Base-by-base conservation (phyloP, 148 eudicot species). In the Vaccinium darrowii region DNA sequence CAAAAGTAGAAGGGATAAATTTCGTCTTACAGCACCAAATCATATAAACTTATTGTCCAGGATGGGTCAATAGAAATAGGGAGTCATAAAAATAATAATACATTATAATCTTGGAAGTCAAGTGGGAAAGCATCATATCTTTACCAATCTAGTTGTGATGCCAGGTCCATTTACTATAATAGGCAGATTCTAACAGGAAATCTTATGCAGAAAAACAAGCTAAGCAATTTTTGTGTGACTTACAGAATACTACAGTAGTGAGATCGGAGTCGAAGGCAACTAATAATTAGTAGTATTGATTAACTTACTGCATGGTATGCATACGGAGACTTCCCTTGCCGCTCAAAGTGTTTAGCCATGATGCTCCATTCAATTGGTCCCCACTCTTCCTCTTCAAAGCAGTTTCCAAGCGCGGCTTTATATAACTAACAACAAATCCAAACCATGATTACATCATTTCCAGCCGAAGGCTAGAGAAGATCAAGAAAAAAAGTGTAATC, bases 361-460 rank as follows among this genome's bases (percentile, higher is more conserved):
- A 96, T 77, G 87, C 91, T 88, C 90, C 92, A 94, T 89, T 96
- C 99, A 65, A 96, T 90, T 1, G 98, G 95, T 83, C 99, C 97
- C 99, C 99, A 96, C 73, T 94, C 99, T 85, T 96, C 99, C 74
- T 87, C 89, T 88, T 96, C 99, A 87, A 93, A 96, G 92, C 93
- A 92, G 88, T 92, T 94, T 43, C 95, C 99, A 81, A 96, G 94
- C 7, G 99, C 98, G 76, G 94, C 90, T 92, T 96, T 94, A 81
- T 96, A 96, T 67, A 94, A 86, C 99, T 94, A 87, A 50, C 39
- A 56, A 74, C 21, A 85, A 77, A 72, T 72, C 77, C 13, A 83
- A 71, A 67, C 36, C 78, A 72, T 23, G 25, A 67, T 86, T 47
- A 73, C 72, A 77, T 76, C 76, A 72, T 52, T 7, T 81, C 54